Conservation (phyloP, 805 yeast species). For the Candida yuanshanica region DNA sequence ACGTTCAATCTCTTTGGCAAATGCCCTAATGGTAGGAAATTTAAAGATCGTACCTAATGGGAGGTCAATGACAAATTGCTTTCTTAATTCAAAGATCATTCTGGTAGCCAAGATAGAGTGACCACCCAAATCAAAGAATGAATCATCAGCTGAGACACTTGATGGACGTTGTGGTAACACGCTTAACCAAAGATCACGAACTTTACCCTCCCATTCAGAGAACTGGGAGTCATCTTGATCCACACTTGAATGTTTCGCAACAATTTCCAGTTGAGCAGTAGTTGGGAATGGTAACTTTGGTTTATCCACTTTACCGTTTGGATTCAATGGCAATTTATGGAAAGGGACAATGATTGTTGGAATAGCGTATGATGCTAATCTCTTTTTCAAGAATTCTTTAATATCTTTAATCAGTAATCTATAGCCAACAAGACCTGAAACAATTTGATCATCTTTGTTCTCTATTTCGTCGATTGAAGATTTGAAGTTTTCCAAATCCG, state of each 20-base stretch:
- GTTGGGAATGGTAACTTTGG: conserved; percentile 96
- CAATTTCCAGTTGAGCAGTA: conserved; percentile 74
- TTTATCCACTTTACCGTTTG: conserved; percentile 97
- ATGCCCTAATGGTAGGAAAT: conserved; percentile 75
- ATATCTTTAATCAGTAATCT: conserved; percentile 74
- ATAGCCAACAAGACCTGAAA: conserved; percentile 72
- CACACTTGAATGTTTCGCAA: conserved; percentile 44
- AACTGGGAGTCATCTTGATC: conserved; percentile 48
- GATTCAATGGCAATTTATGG: conserved; percentile 83
- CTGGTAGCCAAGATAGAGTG: conserved; percentile 96
- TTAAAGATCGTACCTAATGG: conserved; percentile 90
- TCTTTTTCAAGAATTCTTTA: conserved; percentile 74
- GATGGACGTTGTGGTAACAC: conserved; percentile 86
- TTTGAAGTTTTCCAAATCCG: conserved; percentile 37
- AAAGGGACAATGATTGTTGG: conserved; percentile 90
- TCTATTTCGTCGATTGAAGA: conserved; percentile 39
- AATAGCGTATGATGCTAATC: conserved; percentile 88
- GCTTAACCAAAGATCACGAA: conserved; percentile 79
- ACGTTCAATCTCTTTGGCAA: conserved; percentile 67
- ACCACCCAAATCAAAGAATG: conserved; percentile 96
- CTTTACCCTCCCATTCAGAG: conserved; percentile 56
- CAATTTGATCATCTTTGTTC: conserved; percentile 54
- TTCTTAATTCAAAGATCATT: conserved; percentile 90
- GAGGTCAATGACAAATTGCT: conserved; percentile 67
- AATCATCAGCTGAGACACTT: conserved; percentile 67